Conservation (phyloP, 345 rosid species). For the Cochlearia excelsa region DNA sequence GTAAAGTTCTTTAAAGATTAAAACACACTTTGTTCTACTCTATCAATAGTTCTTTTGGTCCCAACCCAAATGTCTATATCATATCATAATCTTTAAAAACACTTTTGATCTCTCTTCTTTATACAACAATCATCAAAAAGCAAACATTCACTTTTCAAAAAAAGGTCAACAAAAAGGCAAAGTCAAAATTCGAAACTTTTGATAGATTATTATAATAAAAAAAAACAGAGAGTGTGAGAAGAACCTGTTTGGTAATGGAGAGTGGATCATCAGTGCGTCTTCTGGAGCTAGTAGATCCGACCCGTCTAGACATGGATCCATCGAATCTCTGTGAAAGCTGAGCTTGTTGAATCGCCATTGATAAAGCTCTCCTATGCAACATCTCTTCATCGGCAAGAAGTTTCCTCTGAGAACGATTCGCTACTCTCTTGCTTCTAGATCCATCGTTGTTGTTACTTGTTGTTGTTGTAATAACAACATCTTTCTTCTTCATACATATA, state of each 20-base stretch:
- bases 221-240: not conserved
- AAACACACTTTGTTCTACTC: not conserved
- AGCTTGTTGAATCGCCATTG: constrained; percentile 85
- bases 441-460: constrained; percentile 22
- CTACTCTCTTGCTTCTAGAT: constrained; percentile 70
- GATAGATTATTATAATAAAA: too few relatives aligned
- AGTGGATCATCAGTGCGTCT: constrained; percentile 54
- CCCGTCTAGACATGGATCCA: constrained; percentile 87
- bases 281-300: constrained; percentile 75
- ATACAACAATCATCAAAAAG: constrained; percentile 19
- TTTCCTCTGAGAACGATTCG: constrained; percentile 78
- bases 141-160: not conserved
- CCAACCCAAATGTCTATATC: constrained; percentile 27
- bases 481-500: constrained; percentile 71
- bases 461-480: constrained; percentile 10
- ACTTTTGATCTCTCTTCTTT: not conserved
- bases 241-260: constrained; percentile 66
- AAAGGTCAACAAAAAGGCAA: not conserved
- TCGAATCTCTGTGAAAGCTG: constrained; percentile 83
- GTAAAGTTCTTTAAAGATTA: not conserved
- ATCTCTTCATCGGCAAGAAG: constrained; percentile 72
- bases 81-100: constrained; percentile 2
- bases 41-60: constrained; percentile 1
- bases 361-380: constrained; percentile 78
- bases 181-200: not conserved